Base-by-base conservation (phyloP, 2,329 filamentous ascomycete species). In the Ambrosiella beaveri region DNA sequence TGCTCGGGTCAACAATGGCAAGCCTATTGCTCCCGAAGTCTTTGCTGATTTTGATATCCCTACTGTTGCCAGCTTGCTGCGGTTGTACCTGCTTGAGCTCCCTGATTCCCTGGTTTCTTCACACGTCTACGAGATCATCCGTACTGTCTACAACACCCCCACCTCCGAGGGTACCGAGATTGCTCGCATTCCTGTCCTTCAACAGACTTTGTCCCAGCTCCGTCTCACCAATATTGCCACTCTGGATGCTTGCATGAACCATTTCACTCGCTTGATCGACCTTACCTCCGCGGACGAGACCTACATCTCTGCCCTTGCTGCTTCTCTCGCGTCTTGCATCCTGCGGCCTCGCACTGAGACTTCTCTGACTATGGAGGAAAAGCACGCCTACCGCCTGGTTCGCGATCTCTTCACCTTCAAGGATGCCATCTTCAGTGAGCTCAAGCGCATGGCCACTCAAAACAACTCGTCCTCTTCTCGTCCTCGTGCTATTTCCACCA, bases 101-200 rank as follows among this genome's bases (percentile, higher is more conserved):
- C 93, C 93, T 66, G 93, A 98, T 71, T 97, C 93, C n/a, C 78
- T 98, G 62, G 91, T 98, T 62, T 97, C 93, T 59, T 95, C 89
- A 45, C 91, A 97, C 68, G 89, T 98, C 60, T 98, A 98, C 70
- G 94, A 98, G 73, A 97, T 98, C 67, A 84, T 98, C 68, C 90
- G 95, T 72, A 97, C 89, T 1, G 94, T 98, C 63, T 98, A 98
- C 74, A 84, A 82, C 52, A 89, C 86, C 12, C 84, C 88, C 11
- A 77, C 85, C 52, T 79, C 85, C 47, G 88, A 95, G 59, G 79
- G 81, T 13, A 82, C 83, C 2, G 87, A 95, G 64, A 77, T 82
- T 56, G 83, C 87, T 11, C 86, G 93, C 57, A 79, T 98, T 63
- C 85, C 89, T 57, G 88, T 97, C 61, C 80, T 98, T 39, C 93